Evolutionary conservation across 2,329 filamentous ascomycete genomes (phyloP), one percentile per base, ranked within the genome.

Genomic region (Lizonia empirigonia): DNA sequence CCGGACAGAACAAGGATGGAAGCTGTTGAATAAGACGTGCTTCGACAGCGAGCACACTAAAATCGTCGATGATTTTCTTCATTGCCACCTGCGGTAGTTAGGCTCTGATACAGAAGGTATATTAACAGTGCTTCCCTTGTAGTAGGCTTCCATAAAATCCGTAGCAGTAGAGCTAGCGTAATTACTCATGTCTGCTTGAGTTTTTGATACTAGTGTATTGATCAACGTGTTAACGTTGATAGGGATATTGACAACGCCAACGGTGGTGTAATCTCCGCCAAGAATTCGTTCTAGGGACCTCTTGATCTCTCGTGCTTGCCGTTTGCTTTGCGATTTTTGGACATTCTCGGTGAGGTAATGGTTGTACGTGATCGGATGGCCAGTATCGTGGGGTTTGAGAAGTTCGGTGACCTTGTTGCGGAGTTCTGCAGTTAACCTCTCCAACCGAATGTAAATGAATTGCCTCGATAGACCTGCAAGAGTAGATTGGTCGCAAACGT

Each of bases 1-100:
- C 39, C 4, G 72, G 67, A 13, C 45, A 56, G 33, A 74, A 66
- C 18, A 74, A 55, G 15, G 44, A n/a, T 2, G 56, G 48, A 3
- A 76, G 60, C 6, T 62, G 51, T 13, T 61, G 37, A 7, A 74
- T 56, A 4, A 75, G 60, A 19, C 64, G 64, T 5, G 58, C 44
- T 59, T 77, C 75, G 16, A 78, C 58, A 0, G 70, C 75, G 15
- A 75, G 62, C 6, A 68, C 67, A 22, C 65, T 66, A 52, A 78
- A 61, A 50, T 76, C 68, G 53, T 78, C 74, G 32, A 78, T 62
- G 33, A 76, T 62, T 2, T 55, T 71, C 56, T 76, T 75, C 23
- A 74, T 44, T 2, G 76, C 74, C 37, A 78, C 74, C 75, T 77
- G 34, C 13, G 30, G 37, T 22, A 29, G 10, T 35, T 37, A 34